phyloP scores from a whole-genome alignment of 352 stramenopile genomes.

The Pythium oligandrum region DNA sequence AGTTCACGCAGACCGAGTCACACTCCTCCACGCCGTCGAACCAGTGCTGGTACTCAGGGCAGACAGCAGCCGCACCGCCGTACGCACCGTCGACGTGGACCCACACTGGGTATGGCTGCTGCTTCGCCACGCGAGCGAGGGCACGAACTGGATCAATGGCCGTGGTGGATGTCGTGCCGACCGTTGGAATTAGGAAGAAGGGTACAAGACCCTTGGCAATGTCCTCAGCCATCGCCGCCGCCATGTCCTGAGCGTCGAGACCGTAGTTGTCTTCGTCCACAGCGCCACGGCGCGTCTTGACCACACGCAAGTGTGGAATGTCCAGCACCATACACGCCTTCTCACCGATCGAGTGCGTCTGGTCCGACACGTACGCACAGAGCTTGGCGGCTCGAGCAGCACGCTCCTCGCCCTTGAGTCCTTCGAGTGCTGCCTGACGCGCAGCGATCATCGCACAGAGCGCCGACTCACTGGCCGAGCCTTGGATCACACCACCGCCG shows the following conservation, averaged over 20 bases:
- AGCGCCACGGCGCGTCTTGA: conserved; percentile 41
- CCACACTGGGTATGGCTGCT: conserved; percentile 42
- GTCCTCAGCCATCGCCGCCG: conserved; percentile 44
- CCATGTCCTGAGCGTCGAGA: conserved; percentile 40
- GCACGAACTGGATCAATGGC: conserved; percentile 48
- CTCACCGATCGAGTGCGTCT: conserved; percentile 62
- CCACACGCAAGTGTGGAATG: conserved; percentile 46
- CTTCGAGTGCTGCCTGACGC: conserved; percentile 30
- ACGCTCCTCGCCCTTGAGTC: conserved; percentile 27
- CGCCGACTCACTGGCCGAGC: conserved; percentile 54
- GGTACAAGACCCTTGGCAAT: conserved; percentile 44
- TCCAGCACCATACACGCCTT: conserved; percentile 72
- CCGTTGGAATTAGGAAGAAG: conserved; percentile 55
- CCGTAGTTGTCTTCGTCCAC: conserved; percentile 47
- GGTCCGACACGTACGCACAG: conserved; percentile 61
- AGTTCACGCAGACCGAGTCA: conserved; percentile 69
- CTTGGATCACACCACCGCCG: conserved; percentile 66
- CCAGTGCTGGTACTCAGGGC: conserved; percentile 47
- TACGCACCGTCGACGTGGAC: conserved; percentile 66
- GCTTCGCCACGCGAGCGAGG: conserved; percentile 29
- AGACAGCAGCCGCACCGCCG: conserved; percentile 43
- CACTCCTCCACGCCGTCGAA: conserved; percentile 48
- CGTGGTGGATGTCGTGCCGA: conserved; percentile 58
- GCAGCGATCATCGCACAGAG: conserved; percentile 42
- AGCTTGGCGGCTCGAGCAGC: conserved; percentile 34